These are phyloP conservation scores for Mycothermus thermophilus DNA, from an alignment of 495 filamentous ascomycete genomes.

Conservation along the genomic window DNA sequence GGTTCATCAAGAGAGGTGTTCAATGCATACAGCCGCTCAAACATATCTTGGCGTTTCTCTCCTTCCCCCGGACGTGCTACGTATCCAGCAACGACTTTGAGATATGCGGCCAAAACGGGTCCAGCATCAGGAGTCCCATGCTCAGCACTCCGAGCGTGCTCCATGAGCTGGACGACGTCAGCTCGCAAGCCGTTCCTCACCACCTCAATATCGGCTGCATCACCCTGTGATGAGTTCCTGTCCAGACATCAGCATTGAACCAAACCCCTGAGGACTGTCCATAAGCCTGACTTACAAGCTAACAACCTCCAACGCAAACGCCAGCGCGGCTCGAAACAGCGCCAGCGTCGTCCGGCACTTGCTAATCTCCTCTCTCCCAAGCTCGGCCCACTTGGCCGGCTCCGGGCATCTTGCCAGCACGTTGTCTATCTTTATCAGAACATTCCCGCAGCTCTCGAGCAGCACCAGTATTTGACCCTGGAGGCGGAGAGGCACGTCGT, in stretches of 20 bases:
- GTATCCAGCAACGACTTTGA: conserved; percentile 6
- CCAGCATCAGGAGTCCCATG: background rate
- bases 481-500: conserved; percentile 9
- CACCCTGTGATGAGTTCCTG: conserved; percentile 1
- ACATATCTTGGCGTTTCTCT: no score
- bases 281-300: conserved; percentile 12
- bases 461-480: conserved; percentile 11
- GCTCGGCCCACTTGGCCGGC: conserved; percentile 9
- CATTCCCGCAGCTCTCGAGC: conserved; percentile 11
- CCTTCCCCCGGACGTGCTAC: background rate
- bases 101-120: conserved; percentile 5
- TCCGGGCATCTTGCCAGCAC: conserved; percentile 9
- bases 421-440: conserved; percentile 9
- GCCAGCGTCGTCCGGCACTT: conserved; percentile 6
- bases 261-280: no score
- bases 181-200: conserved; percentile 1
- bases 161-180: conserved; percentile 8
- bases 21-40: no score
- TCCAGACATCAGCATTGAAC: no score
- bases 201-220: background rate
- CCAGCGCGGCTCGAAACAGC: conserved; percentile 10
- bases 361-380: conserved; percentile 6
- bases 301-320: conserved; percentile 13
- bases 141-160: background rate
- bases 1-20: no score